Evolutionary conservation across 1,139 yeast genomes (phyloP).

Genomic region (Suhomyces panamericanus): DNA sequence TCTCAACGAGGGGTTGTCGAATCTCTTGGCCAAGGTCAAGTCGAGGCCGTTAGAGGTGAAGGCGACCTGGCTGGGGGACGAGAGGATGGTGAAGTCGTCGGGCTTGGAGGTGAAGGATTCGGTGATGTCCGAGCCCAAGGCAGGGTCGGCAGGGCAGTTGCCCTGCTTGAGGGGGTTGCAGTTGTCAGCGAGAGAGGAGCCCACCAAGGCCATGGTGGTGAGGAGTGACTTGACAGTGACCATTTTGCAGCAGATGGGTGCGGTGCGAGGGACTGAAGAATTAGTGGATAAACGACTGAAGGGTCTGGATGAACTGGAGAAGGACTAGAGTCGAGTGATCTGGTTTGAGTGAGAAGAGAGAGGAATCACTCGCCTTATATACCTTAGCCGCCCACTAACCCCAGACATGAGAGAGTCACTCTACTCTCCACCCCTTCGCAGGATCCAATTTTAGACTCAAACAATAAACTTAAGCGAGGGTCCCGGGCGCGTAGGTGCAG

Average conservation of each 20-base stretch:
- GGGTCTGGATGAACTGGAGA: too few species aligned
- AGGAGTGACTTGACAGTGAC: slow-evolving; percentile 1
- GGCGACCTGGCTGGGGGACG: slow-evolving; percentile 25
- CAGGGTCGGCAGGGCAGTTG: slow-evolving; percentile 48
- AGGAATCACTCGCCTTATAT: background rate
- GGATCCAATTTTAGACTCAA: background rate
- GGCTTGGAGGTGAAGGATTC: slow-evolving; percentile 48
- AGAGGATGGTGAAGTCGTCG: slow-evolving; percentile 35
- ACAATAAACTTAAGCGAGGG: background rate
- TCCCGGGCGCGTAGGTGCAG: background rate
- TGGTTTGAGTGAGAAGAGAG: too few species aligned
- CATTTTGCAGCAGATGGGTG: slow-evolving; percentile 1
- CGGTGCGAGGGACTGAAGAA: too few species aligned
- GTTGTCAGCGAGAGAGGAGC: slow-evolving; percentile 3
- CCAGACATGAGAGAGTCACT: too few species aligned
- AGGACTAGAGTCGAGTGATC: too few species aligned
- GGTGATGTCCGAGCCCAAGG: slow-evolving; percentile 54
- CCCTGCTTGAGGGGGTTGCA: slow-evolving; percentile 39
- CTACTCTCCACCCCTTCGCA: background rate
- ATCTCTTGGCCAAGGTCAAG: slow-evolving; percentile 58
- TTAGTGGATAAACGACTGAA: too few species aligned
- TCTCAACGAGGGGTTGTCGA: slow-evolving; percentile 72
- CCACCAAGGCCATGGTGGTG: slow-evolving; percentile 5
- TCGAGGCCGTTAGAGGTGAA: slow-evolving; percentile 50
- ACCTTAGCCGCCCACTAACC: too few species aligned